phyloP scores from a whole-genome alignment of 495 filamentous ascomycete species.

The Delitschia confertaspora region DNA sequence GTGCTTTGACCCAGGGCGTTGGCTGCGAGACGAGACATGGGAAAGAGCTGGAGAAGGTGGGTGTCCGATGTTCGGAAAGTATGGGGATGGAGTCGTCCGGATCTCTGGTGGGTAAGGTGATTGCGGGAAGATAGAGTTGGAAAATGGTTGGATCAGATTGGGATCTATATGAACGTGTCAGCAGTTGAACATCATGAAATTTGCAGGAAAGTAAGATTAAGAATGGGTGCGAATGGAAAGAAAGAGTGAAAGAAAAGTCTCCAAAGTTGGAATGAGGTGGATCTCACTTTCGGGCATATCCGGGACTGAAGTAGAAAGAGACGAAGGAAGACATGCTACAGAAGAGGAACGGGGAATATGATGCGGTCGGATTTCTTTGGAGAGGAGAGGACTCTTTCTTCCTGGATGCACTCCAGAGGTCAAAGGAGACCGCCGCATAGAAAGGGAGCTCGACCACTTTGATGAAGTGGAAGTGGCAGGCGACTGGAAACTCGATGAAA shows the following conservation, averaged over 20 bases:
- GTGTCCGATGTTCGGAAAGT: slow-evolving; percentile 28
- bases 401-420: slow-evolving; percentile 22
- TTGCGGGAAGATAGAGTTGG: slow-evolving; percentile 25
- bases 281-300: slow-evolving; percentile 53
- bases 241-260: slow-evolving; percentile 44
- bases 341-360: background rate
- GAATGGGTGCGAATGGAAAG: slow-evolving; percentile 23
- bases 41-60: slow-evolving; percentile 34
- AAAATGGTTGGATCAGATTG: slow-evolving; percentile 48
- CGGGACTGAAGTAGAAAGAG: slow-evolving; percentile 33
- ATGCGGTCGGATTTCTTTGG: background rate
- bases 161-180: slow-evolving; percentile 41
- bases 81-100: slow-evolving; percentile 27
- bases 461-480: slow-evolving; percentile 44
- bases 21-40: slow-evolving; percentile 23
- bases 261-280: slow-evolving; percentile 52
- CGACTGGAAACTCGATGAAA: slow-evolving; percentile 40
- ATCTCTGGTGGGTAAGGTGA: slow-evolving; percentile 31
- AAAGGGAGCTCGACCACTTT: slow-evolving; percentile 33
- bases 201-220: slow-evolving; percentile 10
- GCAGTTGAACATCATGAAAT: background rate
- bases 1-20: slow-evolving; percentile 23
- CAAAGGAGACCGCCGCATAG: slow-evolving; percentile 25
- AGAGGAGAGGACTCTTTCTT: slow-evolving; percentile 8
- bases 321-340: slow-evolving; percentile 22